Conservation (phyloP, 2,329 filamentous ascomycete genomes). For the Phialocephala subalpina region DNA sequence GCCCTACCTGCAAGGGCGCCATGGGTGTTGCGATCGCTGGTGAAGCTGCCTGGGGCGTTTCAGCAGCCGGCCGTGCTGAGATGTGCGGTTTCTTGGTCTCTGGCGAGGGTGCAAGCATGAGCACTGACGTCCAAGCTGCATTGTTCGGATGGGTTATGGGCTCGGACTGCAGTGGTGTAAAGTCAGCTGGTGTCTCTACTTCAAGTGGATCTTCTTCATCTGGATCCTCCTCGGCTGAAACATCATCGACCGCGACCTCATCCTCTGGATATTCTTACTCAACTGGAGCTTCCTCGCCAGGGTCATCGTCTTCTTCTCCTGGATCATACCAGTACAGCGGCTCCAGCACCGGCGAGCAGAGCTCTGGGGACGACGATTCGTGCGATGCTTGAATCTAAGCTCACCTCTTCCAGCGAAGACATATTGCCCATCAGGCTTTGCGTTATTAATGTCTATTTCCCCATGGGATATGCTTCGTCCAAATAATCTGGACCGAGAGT, state of each 20-base stretch:
- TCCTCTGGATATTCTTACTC: background rate
- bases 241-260: too few relatives aligned
- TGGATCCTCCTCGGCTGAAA: background rate
- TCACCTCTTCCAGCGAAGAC: background rate
- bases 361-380: background rate
- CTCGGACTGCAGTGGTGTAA: background rate
- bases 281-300: background rate
- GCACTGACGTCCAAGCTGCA: background rate
- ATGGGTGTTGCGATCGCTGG: slow-evolving; percentile 13
- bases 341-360: background rate
- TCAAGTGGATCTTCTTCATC: background rate
- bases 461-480: background rate
- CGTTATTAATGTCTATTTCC: background rate
- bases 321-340: background rate
- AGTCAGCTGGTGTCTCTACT: background rate
- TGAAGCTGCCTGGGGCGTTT: background rate
- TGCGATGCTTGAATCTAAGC: background rate
- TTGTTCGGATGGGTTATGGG: slow-evolving; percentile 12
- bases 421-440: background rate
- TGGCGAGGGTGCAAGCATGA: background rate
- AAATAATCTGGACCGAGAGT: too few relatives aligned
- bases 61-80: slow-evolving; percentile 3
- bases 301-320: background rate
- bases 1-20: slow-evolving; percentile 9
- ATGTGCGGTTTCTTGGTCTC: slow-evolving; percentile 11